Percentiles rank a stretch among this genome's conserved stretches.
These are phyloP conservation scores for Russula lepida DNA, from an alignment of 768 basidiomycete genomes.

Conservation along the genomic window DNA sequence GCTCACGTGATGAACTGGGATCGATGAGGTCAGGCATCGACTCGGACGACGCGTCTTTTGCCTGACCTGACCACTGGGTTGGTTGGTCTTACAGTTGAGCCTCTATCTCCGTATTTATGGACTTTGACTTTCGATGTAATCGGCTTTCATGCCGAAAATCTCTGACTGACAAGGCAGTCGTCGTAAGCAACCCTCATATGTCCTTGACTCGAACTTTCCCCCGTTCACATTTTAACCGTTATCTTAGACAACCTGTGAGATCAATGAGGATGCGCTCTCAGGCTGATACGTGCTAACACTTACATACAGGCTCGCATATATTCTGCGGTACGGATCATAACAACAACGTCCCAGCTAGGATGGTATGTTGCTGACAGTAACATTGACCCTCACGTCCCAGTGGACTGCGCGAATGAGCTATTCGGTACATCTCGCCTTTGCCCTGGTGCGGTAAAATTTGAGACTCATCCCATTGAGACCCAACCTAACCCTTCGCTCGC, in stretches of 20 bases:
- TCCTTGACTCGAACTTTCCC: background rate
- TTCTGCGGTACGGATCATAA: slow-evolving; percentile 50
- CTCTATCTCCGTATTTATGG: slow-evolving; percentile 54
- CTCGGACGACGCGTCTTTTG: no score
- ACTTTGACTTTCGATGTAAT: slow-evolving; percentile 71
- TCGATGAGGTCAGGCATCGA: no score
- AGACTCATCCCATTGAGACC: background rate
- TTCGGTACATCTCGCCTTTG: slow-evolving; percentile 73
- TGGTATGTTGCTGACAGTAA: background rate
- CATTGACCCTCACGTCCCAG: slow-evolving; percentile 30
- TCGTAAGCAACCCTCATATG: slow-evolving; percentile 42
- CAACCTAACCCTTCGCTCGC: background rate
- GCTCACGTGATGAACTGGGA: slow-evolving; percentile 13
- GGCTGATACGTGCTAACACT: background rate
- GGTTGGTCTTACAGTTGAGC: no score
- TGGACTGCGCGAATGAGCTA: slow-evolving; percentile 78
- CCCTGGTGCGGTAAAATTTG: slow-evolving; percentile 43
- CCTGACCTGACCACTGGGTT: no score
- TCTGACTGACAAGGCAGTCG: slow-evolving; percentile 73
- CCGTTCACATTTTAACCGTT: slow-evolving; percentile 19
- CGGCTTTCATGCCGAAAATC: slow-evolving; percentile 63
- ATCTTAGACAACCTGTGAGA: slow-evolving; percentile 48
- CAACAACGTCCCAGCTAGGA: background rate
- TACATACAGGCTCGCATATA: slow-evolving; percentile 66
- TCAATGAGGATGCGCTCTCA: background rate